Evolutionary conservation across 306 rosid genomes (phyloP).

Genomic region (Elaeagnus macrophylla): DNA sequence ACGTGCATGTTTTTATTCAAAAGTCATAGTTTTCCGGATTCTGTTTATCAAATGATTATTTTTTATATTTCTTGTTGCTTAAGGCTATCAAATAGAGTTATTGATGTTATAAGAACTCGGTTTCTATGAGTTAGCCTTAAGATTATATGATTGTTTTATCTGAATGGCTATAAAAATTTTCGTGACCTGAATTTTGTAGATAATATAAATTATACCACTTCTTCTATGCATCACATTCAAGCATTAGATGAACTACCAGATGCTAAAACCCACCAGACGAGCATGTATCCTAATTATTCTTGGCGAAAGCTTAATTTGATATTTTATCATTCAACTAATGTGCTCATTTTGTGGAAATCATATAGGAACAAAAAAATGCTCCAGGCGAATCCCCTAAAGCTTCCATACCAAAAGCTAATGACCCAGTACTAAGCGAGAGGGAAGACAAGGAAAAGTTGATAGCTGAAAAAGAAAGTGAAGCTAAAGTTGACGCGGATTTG

Average conservation of each 20-base stretch:
- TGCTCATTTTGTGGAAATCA: slow-evolving; percentile 1
- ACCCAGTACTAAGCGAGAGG: slow-evolving; percentile 6
- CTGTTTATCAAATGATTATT: too few species aligned
- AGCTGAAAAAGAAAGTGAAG: slow-evolving; percentile 1
- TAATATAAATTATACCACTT: too few species aligned
- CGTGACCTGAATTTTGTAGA: too few species aligned
- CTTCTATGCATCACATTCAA: background rate
- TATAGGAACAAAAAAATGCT: slow-evolving; percentile 20
- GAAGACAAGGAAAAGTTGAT: slow-evolving; percentile 15
- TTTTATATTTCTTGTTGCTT: too few species aligned
- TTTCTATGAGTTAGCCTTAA: too few species aligned
- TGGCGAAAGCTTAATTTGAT: background rate
- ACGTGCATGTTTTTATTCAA: too few species aligned
- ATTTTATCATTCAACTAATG: background rate
- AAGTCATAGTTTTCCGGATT: too few species aligned
- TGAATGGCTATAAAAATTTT: too few species aligned
- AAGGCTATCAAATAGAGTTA: too few species aligned
- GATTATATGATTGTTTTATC: too few species aligned
- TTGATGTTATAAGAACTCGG: too few species aligned
- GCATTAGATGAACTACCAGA: background rate
- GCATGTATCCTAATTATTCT: background rate
- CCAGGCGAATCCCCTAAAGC: slow-evolving; percentile 16
- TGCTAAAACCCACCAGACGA: background rate
- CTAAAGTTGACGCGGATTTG: slow-evolving; percentile 8
- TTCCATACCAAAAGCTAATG: slow-evolving; percentile 4